Percentiles rank a stretch among this genome's conserved stretches.
Evolutionary conservation across 164 flowering plant species (phyloP).

Genomic region (Platanus orientalis): DNA sequence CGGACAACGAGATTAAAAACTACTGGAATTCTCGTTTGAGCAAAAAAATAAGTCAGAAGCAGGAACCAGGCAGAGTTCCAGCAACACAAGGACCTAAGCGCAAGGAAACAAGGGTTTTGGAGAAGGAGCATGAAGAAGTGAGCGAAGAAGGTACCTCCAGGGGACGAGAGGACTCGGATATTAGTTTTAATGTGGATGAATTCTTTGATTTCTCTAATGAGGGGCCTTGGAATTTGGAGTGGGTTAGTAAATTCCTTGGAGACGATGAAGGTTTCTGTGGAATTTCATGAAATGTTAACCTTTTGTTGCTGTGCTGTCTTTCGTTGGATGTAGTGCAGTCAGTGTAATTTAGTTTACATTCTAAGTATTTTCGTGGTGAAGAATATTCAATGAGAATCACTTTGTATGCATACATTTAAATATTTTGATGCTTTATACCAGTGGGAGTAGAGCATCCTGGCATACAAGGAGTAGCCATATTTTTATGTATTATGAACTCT

Average conservation of each 20-base stretch:
- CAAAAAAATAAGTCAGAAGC: conserved; percentile 31
- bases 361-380: no score
- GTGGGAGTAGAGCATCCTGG: no score
- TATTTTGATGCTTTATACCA: no score
- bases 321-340: background rate
- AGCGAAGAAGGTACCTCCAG: conserved; percentile 6
- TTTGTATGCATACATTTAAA: no score
- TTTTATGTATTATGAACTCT: no score
- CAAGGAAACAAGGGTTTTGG: conserved; percentile 5
- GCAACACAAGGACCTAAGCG: conserved; percentile 3
- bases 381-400: no score
- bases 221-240: conserved; percentile 24
- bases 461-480: no score
- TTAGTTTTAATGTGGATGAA: conserved; percentile 1
- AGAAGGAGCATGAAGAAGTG: conserved; percentile 4
- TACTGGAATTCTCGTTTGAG: conserved; percentile 35
- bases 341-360: background rate
- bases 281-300: background rate
- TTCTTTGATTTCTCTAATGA: conserved; percentile 17
- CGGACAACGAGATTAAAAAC: background rate
- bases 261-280: conserved; percentile 13
- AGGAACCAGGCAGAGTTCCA: conserved; percentile 17
- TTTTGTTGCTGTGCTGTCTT: background rate
- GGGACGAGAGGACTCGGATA: background rate
- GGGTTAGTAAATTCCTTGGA: conserved; percentile 22